Conservation (phyloP, 148 eudicot genomes). For the Rhododendron molle region DNA sequence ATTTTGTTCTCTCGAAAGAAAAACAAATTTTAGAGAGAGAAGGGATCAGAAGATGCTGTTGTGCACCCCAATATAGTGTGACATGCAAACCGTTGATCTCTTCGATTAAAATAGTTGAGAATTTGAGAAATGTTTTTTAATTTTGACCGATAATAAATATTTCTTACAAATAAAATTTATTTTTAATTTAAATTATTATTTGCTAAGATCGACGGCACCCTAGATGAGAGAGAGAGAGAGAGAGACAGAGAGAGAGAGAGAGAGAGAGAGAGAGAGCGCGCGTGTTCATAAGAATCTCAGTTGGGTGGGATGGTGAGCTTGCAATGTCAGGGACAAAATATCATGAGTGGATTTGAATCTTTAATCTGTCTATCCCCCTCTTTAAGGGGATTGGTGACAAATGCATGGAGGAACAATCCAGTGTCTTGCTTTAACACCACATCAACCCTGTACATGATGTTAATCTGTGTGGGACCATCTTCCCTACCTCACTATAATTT, state of each 20-base stretch:
- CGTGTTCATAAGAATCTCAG: not conserved
- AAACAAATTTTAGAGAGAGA: not conserved
- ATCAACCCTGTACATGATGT: not conserved
- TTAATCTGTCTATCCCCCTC: no score
- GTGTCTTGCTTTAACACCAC: conserved; percentile 13
- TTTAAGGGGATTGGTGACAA: conserved; percentile 3
- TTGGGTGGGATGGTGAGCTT: conserved; percentile 2
- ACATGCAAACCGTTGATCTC: no score
- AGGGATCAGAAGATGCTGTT: no score
- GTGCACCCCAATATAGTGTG: no score
- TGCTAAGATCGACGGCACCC: no score
- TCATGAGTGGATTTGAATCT: not conserved
- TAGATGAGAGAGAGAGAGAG: not conserved
- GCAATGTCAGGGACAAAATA: conserved; percentile 1
- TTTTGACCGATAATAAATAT: no score
- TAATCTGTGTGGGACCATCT: not conserved
- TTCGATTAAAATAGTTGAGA: no score
- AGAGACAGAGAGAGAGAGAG: not conserved
- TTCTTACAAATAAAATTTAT: no score
- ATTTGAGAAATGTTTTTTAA: no score
- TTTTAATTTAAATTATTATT: no score
- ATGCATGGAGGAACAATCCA: conserved; percentile 15
- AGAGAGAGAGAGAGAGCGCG: not conserved
- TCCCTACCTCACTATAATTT: no score
- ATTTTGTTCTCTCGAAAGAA: no score